These are phyloP conservation scores for Tillandsia leiboldiana DNA, from an alignment of 176 grass and related monocot species.

Conservation along the genomic window DNA sequence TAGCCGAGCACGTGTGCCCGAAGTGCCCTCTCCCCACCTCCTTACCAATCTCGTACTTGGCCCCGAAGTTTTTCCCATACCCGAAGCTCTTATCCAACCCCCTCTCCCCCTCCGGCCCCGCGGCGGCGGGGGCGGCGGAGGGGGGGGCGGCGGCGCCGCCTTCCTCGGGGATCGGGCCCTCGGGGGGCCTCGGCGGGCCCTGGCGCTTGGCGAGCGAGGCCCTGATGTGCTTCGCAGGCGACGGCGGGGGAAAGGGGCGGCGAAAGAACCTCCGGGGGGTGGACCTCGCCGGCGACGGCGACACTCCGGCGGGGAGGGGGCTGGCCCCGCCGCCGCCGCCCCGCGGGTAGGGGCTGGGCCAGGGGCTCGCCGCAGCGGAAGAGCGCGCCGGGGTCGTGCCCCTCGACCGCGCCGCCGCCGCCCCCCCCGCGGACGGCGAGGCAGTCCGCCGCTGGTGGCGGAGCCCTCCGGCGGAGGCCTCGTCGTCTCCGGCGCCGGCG, in stretches of 20 bases:
- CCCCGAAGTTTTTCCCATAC: constrained; percentile 67
- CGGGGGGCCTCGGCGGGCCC: constrained; percentile 13
- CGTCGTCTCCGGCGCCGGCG: constrained; percentile 23
- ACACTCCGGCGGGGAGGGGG: constrained; percentile 67
- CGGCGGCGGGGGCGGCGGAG: constrained; percentile 2
- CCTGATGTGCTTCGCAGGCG: constrained; percentile 97
- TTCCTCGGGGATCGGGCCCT: constrained; percentile 30
- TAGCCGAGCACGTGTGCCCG: constrained; percentile 79
- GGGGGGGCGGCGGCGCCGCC: constrained; percentile 6
- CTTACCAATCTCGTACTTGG: constrained; percentile 91
- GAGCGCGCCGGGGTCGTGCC: constrained; percentile 36
- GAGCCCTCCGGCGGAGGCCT: constrained; percentile 28
- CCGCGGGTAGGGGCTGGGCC: constrained; percentile 29
- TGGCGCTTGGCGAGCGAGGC: constrained; percentile 58
- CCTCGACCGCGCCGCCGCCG: constrained; percentile 30
- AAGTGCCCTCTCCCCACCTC: constrained; percentile 95
- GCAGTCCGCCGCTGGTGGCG: no score
- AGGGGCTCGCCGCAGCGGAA: constrained; percentile 48
- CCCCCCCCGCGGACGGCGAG: no score
- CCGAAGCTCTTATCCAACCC: constrained; percentile 93
- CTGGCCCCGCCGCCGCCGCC: constrained; percentile 20
- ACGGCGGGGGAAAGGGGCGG: constrained; percentile 79
- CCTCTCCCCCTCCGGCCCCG: constrained; percentile 18
- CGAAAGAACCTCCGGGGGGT: constrained; percentile 79
- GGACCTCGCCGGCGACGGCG: constrained; percentile 62